These are phyloP conservation scores for Cystobasidium slooffiae DNA, from an alignment of 1,284 basidiomycete genomes.

Conservation along the genomic window DNA sequence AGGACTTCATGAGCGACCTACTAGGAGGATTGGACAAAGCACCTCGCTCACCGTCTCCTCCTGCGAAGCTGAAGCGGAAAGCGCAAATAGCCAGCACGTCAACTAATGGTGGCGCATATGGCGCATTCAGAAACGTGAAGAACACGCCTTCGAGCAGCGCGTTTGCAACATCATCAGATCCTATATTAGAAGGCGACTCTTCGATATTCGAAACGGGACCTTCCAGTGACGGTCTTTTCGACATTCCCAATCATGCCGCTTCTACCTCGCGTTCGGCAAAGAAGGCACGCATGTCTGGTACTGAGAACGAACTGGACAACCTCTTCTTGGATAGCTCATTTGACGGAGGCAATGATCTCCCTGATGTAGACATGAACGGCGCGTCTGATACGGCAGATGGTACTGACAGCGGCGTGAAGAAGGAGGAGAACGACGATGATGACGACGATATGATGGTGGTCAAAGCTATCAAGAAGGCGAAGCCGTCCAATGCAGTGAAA, in stretches of 20 bases:
- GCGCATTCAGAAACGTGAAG: slow-evolving; percentile 21
- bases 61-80: slow-evolving; percentile 45
- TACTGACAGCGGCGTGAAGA: slow-evolving; percentile 49
- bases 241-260: slow-evolving; percentile 3
- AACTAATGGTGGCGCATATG: slow-evolving; percentile 13
- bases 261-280: slow-evolving; percentile 15
- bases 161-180: slow-evolving; percentile 38
- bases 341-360: slow-evolving; percentile 27
- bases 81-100: slow-evolving; percentile 17
- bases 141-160: slow-evolving; percentile 38
- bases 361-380: slow-evolving; percentile 30
- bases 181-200: slow-evolving; percentile 28
- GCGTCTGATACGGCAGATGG: slow-evolving; percentile 20
- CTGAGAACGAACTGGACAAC: slow-evolving; percentile 33
- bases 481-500: slow-evolving; percentile 49
- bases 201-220: slow-evolving; percentile 33
- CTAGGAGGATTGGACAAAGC: slow-evolving; percentile 68
- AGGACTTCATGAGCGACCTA: slow-evolving; percentile 80
- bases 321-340: slow-evolving; percentile 23
- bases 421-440: slow-evolving; percentile 52
- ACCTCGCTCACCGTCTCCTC: slow-evolving; percentile 47
- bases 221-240: slow-evolving; percentile 34
- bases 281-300: slow-evolving; percentile 30
- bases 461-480: slow-evolving; percentile 49
- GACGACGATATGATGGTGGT: slow-evolving; percentile 54